Conservation (phyloP, 148 eudicot genomes). For the Camellia sinensis region DNA sequence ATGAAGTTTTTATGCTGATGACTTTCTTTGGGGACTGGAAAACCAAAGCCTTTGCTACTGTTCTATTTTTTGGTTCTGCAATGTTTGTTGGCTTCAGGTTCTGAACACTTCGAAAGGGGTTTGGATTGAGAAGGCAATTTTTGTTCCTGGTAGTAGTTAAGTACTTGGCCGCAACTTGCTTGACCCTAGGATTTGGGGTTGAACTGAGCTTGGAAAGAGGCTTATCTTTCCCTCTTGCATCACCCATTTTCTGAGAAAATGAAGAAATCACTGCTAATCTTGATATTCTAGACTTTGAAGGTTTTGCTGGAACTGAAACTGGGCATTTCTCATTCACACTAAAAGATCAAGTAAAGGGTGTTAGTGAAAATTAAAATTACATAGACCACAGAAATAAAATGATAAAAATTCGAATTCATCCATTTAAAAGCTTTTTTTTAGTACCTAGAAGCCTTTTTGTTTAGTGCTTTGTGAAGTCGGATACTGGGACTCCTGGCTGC, state of each 20-base stretch:
- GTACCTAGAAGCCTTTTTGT: slow-evolving; percentile 43
- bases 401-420: background rate
- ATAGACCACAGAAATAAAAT: background rate
- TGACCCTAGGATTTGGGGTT: slow-evolving; percentile 57
- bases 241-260: slow-evolving; percentile 47
- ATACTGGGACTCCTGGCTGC: slow-evolving; percentile 96
- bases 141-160: slow-evolving; percentile 83
- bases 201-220: slow-evolving; percentile 35
- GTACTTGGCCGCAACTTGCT: slow-evolving; percentile 89
- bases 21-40: slow-evolving; percentile 69
- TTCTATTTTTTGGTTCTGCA: slow-evolving; percentile 38
- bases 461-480: slow-evolving; percentile 51
- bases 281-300: slow-evolving; percentile 60
- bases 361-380: background rate
- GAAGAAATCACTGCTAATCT: slow-evolving; percentile 59
- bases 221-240: slow-evolving; percentile 25
- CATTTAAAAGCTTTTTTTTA: background rate
- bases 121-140: slow-evolving; percentile 34
- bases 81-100: slow-evolving; percentile 41
- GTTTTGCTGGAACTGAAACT: slow-evolving; percentile 77
- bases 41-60: slow-evolving; percentile 55
- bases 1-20: slow-evolving; percentile 34
- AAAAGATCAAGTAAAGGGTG: slow-evolving; percentile 4
- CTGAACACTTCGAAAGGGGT: slow-evolving; percentile 62
- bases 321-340: slow-evolving; percentile 65